A percentile compares a stretch with the other conserved stretches of the same genome.
Evolutionary conservation across 139 green algal genomes (phyloP).

Genomic region (Yamagishiella unicocca): DNA sequence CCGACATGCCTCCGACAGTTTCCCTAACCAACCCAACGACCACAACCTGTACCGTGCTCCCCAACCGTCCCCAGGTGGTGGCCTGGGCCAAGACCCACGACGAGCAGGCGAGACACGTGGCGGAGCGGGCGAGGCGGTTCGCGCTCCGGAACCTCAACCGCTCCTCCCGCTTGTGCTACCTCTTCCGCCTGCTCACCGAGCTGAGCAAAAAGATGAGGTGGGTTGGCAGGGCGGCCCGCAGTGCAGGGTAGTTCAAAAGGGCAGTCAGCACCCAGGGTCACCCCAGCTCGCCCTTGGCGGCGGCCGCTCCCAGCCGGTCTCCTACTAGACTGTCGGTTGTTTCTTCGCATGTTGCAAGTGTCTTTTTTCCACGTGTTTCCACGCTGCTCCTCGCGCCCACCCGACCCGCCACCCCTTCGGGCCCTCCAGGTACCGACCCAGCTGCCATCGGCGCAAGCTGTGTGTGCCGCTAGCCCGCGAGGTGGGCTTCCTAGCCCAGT

Average conservation of each 20-base stretch:
- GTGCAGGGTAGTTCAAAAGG: neutral
- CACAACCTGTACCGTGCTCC: no score
- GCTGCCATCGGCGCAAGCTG: neutral
- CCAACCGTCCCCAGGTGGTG: conserved; percentile 17
- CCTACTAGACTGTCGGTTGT: neutral
- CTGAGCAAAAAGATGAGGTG: conserved; percentile 29
- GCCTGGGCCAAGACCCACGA: conserved; percentile 27
- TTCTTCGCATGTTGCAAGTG: neutral
- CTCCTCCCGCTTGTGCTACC: conserved; percentile 38
- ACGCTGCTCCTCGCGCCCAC: neutral
- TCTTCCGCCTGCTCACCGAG: conserved; percentile 15
- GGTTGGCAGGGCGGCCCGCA: neutral
- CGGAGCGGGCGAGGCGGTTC: neutral
- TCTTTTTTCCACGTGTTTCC: neutral
- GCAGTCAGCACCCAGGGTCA: neutral
- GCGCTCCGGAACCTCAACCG: conserved; percentile 9
- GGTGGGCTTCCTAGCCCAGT: neutral
- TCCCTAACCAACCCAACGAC: no score
- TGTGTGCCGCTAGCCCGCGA: conserved; percentile 9
- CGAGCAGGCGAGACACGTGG: conserved; percentile 1
- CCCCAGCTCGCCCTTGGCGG: neutral
- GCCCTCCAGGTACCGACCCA: neutral
- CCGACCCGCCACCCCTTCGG: neutral
- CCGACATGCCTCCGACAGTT: no score
- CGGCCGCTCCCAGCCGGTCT: neutral